These are phyloP conservation scores for Maudiozyma turicensis DNA, from an alignment of 805 yeast species.

Conservation along the genomic window DNA sequence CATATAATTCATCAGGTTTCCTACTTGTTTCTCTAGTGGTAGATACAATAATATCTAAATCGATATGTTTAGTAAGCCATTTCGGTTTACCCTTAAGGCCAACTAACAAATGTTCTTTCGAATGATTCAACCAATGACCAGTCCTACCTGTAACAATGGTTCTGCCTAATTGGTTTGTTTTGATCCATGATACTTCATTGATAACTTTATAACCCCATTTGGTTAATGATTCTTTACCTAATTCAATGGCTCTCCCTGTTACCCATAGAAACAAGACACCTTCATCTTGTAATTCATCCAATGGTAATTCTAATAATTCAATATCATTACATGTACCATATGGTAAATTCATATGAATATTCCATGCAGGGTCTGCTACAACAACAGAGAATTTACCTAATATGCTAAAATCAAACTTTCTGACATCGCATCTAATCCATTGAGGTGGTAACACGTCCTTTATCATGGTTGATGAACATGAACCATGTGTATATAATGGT, in stretches of 20 bases:
- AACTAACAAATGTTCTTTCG: slow-evolving; percentile 81
- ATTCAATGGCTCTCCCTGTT: slow-evolving; percentile 85
- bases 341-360: slow-evolving; percentile 80
- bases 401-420: slow-evolving; percentile 55
- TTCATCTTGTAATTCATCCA: slow-evolving; percentile 65
- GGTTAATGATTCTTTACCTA: slow-evolving; percentile 65
- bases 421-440: slow-evolving; percentile 81
- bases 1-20: slow-evolving; percentile 87
- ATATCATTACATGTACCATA: slow-evolving; percentile 71
- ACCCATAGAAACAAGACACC: slow-evolving; percentile 88
- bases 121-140: slow-evolving; percentile 94
- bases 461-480: slow-evolving; percentile 27
- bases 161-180: slow-evolving; percentile 75
- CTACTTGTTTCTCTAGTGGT: slow-evolving; percentile 81
- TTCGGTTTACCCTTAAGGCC: slow-evolving; percentile 74
- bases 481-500: slow-evolving; percentile 29
- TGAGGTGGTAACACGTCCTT: slow-evolving; percentile 48
- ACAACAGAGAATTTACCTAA: slow-evolving; percentile 78
- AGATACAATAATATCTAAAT: slow-evolving; percentile 70
- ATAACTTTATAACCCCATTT: slow-evolving; percentile 76
- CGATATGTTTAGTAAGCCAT: slow-evolving; percentile 61
- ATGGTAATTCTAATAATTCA: slow-evolving; percentile 57
- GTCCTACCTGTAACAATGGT: slow-evolving; percentile 94
- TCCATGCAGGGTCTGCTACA: slow-evolving; percentile 95
- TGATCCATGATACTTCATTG: slow-evolving; percentile 85